Evolutionary conservation across 257 asterid species (phyloP), one percentile per base, ranked within the genome.

Genomic region (Nicotiana benthamiana): DNA sequence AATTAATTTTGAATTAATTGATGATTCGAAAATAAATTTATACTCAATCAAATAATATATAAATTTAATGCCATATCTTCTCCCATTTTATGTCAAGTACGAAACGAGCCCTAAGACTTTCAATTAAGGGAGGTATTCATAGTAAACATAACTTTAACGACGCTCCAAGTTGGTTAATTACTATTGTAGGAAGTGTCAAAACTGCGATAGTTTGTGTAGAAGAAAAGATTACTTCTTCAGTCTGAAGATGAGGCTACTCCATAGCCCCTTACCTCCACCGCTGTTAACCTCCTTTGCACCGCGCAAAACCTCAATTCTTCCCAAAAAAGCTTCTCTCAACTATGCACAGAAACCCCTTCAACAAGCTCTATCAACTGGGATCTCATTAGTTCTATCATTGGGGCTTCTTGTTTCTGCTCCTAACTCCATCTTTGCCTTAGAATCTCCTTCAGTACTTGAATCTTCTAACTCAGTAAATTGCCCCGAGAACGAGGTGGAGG

Each of bases 361-460:
- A 20, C 79, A 74, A 15, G 43, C 51, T 26, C 16, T 79, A 10
- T 63, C 82, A 1, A 76, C 89, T 59, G 86, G 93, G 32, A 80
- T 92, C 54, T 89, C 97, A 36, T 36, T 88, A 15, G 85, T 92
- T 36, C 90, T 93, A 51, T 91, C 97, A 1, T 46, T 92, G 28
- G 95, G 95, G 52, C 80, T 95, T 80, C 79, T 91, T 56, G 83
- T 78, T 75, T 86, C 93, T 59, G 82, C 89, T 77, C 94, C 89
- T 30, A 68, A 81, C 63, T 87, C 87, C 11, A 75, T 83, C 24
- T 2, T 40, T 40, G 83, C 93, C 8, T 34, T 83, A 36, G 92
- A 83, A 20, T 79, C 80, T 12, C 70, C 75, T 8, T 36, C 82
- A 11, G 9, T 77, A 54, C 36, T 32, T 17, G 72, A 32, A 51